A percentile compares a stretch with the other conserved stretches of the same genome.
These are phyloP conservation scores for Fusarium circinatum DNA, from an alignment of 2,329 filamentous ascomycete species.

Conservation along the genomic window DNA sequence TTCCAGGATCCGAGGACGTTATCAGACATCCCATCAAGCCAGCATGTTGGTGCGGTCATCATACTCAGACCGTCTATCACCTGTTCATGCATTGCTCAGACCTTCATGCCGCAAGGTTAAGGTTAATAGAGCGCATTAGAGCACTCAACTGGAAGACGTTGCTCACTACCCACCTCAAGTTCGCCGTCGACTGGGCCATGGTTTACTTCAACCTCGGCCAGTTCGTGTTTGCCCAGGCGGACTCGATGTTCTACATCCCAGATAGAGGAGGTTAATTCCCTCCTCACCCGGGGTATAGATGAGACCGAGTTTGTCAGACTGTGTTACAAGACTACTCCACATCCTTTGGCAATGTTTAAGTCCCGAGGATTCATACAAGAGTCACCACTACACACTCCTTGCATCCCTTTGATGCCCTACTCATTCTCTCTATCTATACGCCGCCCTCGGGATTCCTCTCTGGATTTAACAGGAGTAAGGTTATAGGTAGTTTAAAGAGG, in stretches of 20 bases:
- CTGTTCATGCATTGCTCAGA: background rate
- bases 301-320: background rate
- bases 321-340: background rate
- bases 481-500: no score
- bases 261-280: background rate
- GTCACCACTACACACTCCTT: background rate
- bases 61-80: background rate
- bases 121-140: background rate
- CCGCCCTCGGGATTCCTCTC: background rate
- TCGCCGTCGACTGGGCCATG: background rate
- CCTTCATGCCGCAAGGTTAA: background rate
- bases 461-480: no score
- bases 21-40: background rate
- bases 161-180: background rate
- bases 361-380: background rate
- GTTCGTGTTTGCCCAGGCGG: background rate
- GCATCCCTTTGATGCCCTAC: background rate
- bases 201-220: background rate
- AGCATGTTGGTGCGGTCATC: background rate
- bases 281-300: background rate
- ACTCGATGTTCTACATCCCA: background rate
- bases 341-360: background rate
- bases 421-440: background rate
- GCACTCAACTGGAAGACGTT: background rate
- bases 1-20: background rate